Base-by-base conservation (phyloP, 345 rosid species). In the Anastatica hierochuntica region DNA sequence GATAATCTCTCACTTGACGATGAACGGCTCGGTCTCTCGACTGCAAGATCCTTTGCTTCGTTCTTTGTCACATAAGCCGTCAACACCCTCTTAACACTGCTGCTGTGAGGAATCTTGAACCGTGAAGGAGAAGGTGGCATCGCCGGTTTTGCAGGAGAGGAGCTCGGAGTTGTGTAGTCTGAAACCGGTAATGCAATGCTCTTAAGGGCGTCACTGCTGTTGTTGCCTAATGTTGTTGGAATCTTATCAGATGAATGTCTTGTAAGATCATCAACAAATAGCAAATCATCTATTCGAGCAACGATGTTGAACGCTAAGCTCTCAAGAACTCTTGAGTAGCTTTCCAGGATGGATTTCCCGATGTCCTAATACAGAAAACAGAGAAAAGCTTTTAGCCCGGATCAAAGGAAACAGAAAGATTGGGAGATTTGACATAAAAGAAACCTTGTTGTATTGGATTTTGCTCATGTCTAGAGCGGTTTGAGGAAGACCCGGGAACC, bases 371-470 rank as follows among this genome's bases (percentile, higher is more conserved):
- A 24, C 29, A 41, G 36, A 31, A 30, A 30, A 52, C 5, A 38
- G 1, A 14, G 21, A 17, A 15, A 27, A 8, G 7, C 1, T 3
- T 44, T 64, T 11, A 23, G 20, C 0, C 1, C 1, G n/a, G n/a
- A 0, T 9, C 3, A 18, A 30, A 2, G 14, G 10, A 19, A 8
- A 12, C 14, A 13, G 7, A 29, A 9, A 13, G 11, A 16, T 18
- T 27, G 1, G 1, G 16, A 34, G 16, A 81, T 30, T 24, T 17
- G 9, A 0, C 40, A 7, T 5, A 21, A 21, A 5, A 49, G 45
- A 17, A 38, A 92, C 99, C 97, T 85, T 85, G 80, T 88, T 92
- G 72, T 64, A 81, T 40, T 85, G 99, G 66, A 92, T 88, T 77
- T 92, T 92, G 88, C 88, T 80, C 44, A 79, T 81, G 58, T 92